Evolutionary conservation across 345 rosid species (phyloP).

Genomic region (Aquilaria yunnanensis): DNA sequence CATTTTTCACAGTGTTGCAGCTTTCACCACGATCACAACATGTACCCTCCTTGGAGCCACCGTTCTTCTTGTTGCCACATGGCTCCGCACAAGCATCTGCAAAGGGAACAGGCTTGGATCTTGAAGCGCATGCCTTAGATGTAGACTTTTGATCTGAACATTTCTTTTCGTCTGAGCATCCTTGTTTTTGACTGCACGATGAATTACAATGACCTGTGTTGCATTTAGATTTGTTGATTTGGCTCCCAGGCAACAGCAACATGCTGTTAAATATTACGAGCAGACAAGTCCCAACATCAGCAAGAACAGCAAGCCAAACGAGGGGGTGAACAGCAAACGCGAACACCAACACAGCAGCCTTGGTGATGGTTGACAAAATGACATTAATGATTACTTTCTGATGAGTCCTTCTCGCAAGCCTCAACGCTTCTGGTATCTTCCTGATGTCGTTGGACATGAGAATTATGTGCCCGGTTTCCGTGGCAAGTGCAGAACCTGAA

Average conservation of each 20-base stretch:
- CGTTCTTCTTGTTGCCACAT: background rate
- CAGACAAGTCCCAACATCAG: slow-evolving; percentile 86
- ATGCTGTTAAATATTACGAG: slow-evolving; percentile 80
- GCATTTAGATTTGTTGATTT: slow-evolving; percentile 16
- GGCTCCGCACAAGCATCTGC: slow-evolving; percentile 7
- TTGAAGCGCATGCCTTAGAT: slow-evolving; percentile 12
- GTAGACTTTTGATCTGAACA: slow-evolving; percentile 5
- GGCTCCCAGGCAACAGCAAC: slow-evolving; percentile 41
- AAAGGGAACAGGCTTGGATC: slow-evolving; percentile 3
- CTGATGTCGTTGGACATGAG: slow-evolving; percentile 84
- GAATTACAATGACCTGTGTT: slow-evolving; percentile 2
- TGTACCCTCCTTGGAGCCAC: slow-evolving; percentile 7
- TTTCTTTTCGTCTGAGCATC: background rate
- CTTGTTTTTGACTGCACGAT: slow-evolving; percentile 4
- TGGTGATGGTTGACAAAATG: slow-evolving; percentile 49
- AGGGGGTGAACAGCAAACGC: slow-evolving; percentile 81
- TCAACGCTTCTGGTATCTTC: slow-evolving; percentile 60
- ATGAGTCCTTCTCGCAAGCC: slow-evolving; percentile 46
- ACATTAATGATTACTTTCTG: slow-evolving; percentile 74
- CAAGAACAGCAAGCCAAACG: slow-evolving; percentile 87
- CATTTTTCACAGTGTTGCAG: background rate
- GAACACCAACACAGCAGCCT: slow-evolving; percentile 57
- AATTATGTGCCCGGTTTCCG: slow-evolving; percentile 71
- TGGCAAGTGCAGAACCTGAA: slow-evolving; percentile 86
- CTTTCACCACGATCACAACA: background rate